phyloP scores from a whole-genome alignment of 2,329 filamentous ascomycete species.

The Microdochium paspali region DNA sequence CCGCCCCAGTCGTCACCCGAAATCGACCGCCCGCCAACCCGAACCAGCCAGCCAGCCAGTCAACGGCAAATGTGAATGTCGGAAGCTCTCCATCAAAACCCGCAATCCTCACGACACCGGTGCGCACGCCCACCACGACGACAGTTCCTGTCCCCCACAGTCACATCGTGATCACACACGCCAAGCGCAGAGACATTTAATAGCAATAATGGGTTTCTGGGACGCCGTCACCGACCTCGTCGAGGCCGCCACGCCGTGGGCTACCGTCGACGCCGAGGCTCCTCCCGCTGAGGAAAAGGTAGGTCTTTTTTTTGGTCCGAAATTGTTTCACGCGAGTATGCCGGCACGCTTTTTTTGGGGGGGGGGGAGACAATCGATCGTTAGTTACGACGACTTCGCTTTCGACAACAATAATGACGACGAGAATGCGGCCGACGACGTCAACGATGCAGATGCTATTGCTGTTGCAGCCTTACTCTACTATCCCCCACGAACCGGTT shows the following conservation, averaged over 20 bases:
- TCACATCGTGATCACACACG: not conserved
- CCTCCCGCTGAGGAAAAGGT: slow-evolving; percentile 57
- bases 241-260: slow-evolving; percentile 57
- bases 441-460: too few relatives aligned
- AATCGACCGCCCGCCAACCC: slow-evolving; percentile 19
- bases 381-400: too few relatives aligned
- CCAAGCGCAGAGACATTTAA: not conserved
- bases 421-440: too few relatives aligned
- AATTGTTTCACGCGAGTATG: too few relatives aligned
- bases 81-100: not conserved
- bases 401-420: too few relatives aligned
- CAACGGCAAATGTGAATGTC: not conserved
- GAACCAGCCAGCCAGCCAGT: not conserved
- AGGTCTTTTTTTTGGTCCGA: slow-evolving; percentile 13
- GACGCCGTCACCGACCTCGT: slow-evolving; percentile 54
- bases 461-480: too few relatives aligned
- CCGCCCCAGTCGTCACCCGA: slow-evolving; percentile 27
- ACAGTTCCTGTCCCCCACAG: not conserved
- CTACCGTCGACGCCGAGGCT: slow-evolving; percentile 56
- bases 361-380: too few relatives aligned
- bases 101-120: not conserved
- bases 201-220: slow-evolving; percentile 56
- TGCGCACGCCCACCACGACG: slow-evolving; percentile 4
- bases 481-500: too few relatives aligned
- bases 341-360: too few relatives aligned